phyloP scores from a whole-genome alignment of 176 grass and related monocot species.

The Leersia perrieri region DNA sequence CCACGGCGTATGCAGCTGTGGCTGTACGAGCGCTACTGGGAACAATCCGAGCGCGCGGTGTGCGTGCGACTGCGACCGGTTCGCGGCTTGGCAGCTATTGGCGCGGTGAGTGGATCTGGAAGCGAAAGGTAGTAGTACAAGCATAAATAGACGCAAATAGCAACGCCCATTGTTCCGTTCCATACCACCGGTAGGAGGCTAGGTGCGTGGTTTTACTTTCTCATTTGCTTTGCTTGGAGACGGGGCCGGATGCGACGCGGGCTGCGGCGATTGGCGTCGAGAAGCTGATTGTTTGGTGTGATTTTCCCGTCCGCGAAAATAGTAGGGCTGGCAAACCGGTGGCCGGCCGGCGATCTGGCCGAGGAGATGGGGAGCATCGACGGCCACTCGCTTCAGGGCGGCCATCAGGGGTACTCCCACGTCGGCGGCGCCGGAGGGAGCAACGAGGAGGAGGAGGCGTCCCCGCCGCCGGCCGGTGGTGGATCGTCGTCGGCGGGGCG shows the following conservation, averaged over 20 bases:
- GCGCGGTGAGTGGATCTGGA: background rate
- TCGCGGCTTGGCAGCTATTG: background rate
- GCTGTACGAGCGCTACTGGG: background rate
- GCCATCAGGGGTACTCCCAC: conserved; percentile 27
- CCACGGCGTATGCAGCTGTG: background rate
- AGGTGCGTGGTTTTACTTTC: background rate
- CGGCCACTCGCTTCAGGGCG: conserved; percentile 49
- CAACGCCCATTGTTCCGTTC: conserved; percentile 15
- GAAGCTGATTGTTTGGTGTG: background rate
- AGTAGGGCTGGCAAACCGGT: conserved; percentile 84
- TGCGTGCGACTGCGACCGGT: background rate
- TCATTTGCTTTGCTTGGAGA: background rate
- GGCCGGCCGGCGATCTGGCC: conserved; percentile 58
- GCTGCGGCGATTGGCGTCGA: background rate
- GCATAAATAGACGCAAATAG: conserved; percentile 25
- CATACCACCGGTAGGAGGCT: background rate
- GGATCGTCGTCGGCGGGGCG: conserved; percentile 18
- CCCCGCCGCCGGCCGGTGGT: conserved; percentile 21
- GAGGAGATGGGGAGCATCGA: conserved; percentile 64
- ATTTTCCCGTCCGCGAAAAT: conserved; percentile 22
- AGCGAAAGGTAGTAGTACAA: conserved; percentile 2
- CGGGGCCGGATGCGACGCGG: background rate
- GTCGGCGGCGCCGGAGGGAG: conserved; percentile 18
- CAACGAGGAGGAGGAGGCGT: conserved; percentile 54
- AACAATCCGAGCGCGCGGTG: background rate